phyloP scores from a whole-genome alignment of 1,284 basidiomycete species.

The Sporisorium iseilematis-ciliati region DNA sequence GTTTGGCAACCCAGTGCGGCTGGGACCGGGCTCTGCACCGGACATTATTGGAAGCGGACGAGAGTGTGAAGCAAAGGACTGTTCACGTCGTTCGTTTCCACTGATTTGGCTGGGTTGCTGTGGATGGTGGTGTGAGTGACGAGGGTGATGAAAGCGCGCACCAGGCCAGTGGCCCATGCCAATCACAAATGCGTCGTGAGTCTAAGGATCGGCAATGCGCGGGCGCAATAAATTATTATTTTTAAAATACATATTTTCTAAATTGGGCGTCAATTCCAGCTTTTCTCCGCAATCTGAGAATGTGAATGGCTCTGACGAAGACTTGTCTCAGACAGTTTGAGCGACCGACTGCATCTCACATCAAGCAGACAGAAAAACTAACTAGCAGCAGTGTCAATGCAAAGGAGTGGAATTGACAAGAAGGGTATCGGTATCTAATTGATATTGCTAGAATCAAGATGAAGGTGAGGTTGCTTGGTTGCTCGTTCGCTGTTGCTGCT shows the following conservation, averaged over 20 bases:
- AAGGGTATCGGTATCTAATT: neutral
- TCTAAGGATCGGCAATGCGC: neutral
- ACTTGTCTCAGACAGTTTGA: slow-evolving; percentile 1
- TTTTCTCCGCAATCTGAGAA: neutral
- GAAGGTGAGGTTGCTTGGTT: neutral
- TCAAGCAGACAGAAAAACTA: neutral
- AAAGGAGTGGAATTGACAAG: neutral
- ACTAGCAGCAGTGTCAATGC: neutral
- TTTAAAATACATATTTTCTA: too few species aligned
- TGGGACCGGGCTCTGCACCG: slow-evolving; percentile 22
- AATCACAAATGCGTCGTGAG: neutral
- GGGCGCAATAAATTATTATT: slow-evolving; percentile 10
- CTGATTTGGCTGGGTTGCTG: too few species aligned
- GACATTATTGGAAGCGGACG: slow-evolving; percentile 19
- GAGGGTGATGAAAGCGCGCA: neutral
- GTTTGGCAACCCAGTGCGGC: slow-evolving; percentile 14
- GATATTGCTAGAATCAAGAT: neutral
- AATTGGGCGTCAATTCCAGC: slow-evolving; percentile 10
- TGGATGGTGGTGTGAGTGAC: neutral
- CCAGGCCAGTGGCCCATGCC: neutral
- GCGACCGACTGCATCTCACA: neutral
- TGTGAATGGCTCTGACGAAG: neutral
- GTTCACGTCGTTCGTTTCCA: neutral
- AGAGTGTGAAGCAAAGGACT: neutral
- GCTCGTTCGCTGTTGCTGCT: slow-evolving; percentile 9